Conservation (phyloP, 2,329 filamentous ascomycete genomes). For the Magnaporthiopsis incrustans region DNA sequence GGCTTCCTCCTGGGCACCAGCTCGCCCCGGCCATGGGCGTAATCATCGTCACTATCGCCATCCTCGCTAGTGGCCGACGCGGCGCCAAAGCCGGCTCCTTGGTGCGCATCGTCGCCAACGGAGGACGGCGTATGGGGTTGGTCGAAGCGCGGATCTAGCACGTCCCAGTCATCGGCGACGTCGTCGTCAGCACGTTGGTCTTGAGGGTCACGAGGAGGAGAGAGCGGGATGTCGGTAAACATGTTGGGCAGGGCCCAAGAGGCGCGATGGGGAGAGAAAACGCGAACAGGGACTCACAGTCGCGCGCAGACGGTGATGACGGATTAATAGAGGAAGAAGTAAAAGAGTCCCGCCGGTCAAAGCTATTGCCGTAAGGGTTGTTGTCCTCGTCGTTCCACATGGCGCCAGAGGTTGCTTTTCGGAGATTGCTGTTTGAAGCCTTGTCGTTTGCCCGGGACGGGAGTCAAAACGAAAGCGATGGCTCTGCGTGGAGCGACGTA, state of each 20-base stretch:
- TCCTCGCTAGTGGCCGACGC: slow-evolving; percentile 27
- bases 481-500: not conserved
- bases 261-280: slow-evolving; percentile 5
- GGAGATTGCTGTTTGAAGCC: not conserved
- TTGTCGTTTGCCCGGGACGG: not conserved
- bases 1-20: slow-evolving; percentile 58
- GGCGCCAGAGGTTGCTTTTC: slow-evolving; percentile 20
- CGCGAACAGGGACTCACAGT: slow-evolving; percentile 43
- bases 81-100: slow-evolving; percentile 24
- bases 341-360: slow-evolving; percentile 77
- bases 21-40: slow-evolving; percentile 28
- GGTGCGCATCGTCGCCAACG: slow-evolving; percentile 58
- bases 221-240: slow-evolving; percentile 29
- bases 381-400: slow-evolving; percentile 99
- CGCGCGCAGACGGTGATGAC: slow-evolving; percentile 48
- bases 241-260: slow-evolving; percentile 18
- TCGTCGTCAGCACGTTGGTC: slow-evolving; percentile 17
- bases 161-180: slow-evolving; percentile 36
- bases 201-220: slow-evolving; percentile 18
- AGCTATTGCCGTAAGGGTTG: slow-evolving; percentile 88
- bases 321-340: slow-evolving; percentile 60
- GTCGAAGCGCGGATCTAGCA: slow-evolving; percentile 50
- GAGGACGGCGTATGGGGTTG: slow-evolving; percentile 64
- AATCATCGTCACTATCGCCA: slow-evolving; percentile 36
- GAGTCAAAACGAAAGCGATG: not conserved